Conservation (phyloP, 2,329 filamentous ascomycete genomes). For the Ophiostoma triangulosporum region DNA sequence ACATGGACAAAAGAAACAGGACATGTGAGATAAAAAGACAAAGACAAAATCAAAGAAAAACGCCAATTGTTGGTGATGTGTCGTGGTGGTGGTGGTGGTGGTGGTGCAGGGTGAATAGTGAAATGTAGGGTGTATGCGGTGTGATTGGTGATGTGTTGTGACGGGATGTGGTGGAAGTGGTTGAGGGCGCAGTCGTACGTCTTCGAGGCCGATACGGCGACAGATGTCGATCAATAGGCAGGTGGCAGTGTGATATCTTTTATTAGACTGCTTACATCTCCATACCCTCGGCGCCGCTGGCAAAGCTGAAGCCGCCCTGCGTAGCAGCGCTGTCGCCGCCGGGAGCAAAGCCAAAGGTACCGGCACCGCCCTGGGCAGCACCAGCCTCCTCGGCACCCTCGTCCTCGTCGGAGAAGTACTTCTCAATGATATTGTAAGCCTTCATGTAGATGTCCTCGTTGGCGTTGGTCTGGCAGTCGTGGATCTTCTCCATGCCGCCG, state of each 20-base stretch:
- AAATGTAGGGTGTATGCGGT: not conserved
- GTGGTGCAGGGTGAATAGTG: conserved; percentile 7
- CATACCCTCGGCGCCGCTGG: conserved; percentile 53
- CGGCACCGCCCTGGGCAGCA: conserved; percentile 53
- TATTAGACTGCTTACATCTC: conserved; percentile 39
- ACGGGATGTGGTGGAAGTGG: not conserved
- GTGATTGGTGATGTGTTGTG: not conserved
- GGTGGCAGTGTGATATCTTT: not conserved
- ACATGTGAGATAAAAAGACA: not conserved
- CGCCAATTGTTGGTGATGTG: conserved; percentile 21
- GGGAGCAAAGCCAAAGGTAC: conserved; percentile 63
- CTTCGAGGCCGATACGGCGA: too few relatives aligned
- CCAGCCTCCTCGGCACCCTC: conserved; percentile 81
- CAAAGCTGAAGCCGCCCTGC: conserved; percentile 87
- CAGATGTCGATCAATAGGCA: not conserved
- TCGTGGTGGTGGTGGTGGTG: too few relatives aligned
- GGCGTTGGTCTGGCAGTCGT: conserved; percentile 99
- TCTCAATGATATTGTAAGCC: conserved; percentile 99
- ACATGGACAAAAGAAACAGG: not conserved
- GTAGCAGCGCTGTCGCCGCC: conserved; percentile 47
- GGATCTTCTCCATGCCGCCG: conserved; percentile 99
- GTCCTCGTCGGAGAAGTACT: conserved; percentile 98
- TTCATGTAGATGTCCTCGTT: conserved; percentile 99
- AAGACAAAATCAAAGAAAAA: conserved; percentile 18
- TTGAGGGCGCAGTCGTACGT: too few relatives aligned